Base-by-base conservation (phyloP, 331 rosid species). In the Malus hybrid region DNA sequence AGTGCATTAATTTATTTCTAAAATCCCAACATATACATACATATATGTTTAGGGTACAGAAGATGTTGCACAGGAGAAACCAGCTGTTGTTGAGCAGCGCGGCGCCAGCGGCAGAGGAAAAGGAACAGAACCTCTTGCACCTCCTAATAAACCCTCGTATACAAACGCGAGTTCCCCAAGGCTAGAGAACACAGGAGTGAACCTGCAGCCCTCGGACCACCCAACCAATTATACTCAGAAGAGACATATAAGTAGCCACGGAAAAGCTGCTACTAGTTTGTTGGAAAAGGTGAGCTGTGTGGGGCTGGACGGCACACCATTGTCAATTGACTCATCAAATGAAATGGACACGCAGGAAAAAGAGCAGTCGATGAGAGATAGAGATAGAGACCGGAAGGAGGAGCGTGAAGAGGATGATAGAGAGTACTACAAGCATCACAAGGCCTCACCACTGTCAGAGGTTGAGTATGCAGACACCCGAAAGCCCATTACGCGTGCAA, bases 371-470 rank as follows among this genome's bases (percentile, higher is more conserved):
- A 12, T 20, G 18, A 60, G 3, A 5, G 65, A 60, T 22, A 69
- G 52, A 11, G 79, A 65, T 4, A 36, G 60, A 12, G 50, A 44
- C 50, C 6, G 16, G 18, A 66, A 70, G 10, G 80, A 80, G 42
- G 24, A 82, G 34, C 54, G 28, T 10, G 32, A n/a, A 1, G 81
- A 78, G 36, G 95, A 87, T 39, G 64, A 86, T 0, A 78, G 29
- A 32, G 89, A 86, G 0, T 91, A 88, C 74, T 86, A 65, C 74
- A 54, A 79, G 52, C 82, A 88, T 60, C 96, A 80, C 80, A 91
- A 91, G 61, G 96, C 94, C 8, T 93, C 97, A 0, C 94, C 97
- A 0, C 82, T 93, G 85, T 87, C 96, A 11, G 93, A 90, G 82
- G 55, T 93, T n/a, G 76, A 91, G 82, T 7, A 89, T 34, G 89